Evolutionary conservation across 345 rosid species (phyloP).

Genomic region (Hirschfeldia incana): DNA sequence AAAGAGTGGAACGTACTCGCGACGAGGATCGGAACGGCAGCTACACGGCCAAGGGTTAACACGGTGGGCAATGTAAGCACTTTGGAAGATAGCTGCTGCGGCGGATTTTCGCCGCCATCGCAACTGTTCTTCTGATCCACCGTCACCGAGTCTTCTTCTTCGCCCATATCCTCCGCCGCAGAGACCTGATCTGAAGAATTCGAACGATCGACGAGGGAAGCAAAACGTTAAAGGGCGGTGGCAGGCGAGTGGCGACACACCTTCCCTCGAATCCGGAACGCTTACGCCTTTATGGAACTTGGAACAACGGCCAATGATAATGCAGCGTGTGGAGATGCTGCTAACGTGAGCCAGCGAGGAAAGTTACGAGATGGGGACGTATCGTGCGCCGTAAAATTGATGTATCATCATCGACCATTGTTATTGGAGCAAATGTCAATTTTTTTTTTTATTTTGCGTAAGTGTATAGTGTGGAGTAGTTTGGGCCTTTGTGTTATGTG

Average conservation of each 20-base stretch:
- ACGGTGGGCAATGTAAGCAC: slow-evolving; percentile 88
- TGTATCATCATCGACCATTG: slow-evolving; percentile 15
- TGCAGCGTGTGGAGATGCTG: slow-evolving; percentile 16
- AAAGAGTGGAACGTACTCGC: slow-evolving; percentile 49
- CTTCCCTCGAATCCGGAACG: slow-evolving; percentile 31
- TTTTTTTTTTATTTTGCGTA: background rate
- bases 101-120: slow-evolving; percentile 27
- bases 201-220: slow-evolving; percentile 17
- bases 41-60: slow-evolving; percentile 92
- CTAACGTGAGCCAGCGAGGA: slow-evolving; percentile 42
- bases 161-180: slow-evolving; percentile 49
- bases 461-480: background rate
- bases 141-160: slow-evolving; percentile 42
- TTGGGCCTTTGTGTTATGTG: slow-evolving; percentile 7
- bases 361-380: slow-evolving; percentile 21
- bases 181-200: slow-evolving; percentile 35
- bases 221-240: slow-evolving; percentile 24
- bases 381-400: slow-evolving; percentile 39
- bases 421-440: slow-evolving; percentile 18
- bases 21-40: slow-evolving; percentile 85
- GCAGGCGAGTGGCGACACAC: slow-evolving; percentile 26
- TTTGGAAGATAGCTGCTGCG: slow-evolving; percentile 45
- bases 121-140: slow-evolving; percentile 36
- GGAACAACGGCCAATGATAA: slow-evolving; percentile 32
- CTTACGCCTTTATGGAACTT: slow-evolving; percentile 30